These are phyloP conservation scores for Dimargaris cristalligena DNA, from an alignment of 192 early-diverging fungal species.

Conservation along the genomic window DNA sequence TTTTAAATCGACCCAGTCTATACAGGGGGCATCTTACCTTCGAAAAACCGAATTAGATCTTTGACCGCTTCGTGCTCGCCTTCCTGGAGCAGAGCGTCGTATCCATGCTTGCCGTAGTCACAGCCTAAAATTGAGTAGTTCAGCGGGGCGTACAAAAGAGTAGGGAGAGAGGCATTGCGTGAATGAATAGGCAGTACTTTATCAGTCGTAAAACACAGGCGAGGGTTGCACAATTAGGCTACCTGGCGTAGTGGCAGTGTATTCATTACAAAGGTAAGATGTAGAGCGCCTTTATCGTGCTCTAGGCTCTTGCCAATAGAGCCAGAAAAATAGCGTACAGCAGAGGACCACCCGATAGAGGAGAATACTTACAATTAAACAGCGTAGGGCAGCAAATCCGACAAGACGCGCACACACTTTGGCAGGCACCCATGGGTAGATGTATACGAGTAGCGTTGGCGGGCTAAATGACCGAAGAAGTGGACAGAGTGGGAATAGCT, in stretches of 20 bases:
- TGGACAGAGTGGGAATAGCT: too few relatives aligned
- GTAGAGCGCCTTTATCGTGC: neutral
- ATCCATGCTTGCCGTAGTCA: slow-evolving; percentile 14
- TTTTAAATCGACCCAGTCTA: neutral
- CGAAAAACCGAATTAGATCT: slow-evolving; percentile 42
- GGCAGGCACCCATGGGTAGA: slow-evolving; percentile 11
- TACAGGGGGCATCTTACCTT: slow-evolving; percentile 31
- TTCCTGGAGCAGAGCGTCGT: slow-evolving; percentile 48
- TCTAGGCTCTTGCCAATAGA: neutral
- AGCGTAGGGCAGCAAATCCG: slow-evolving; percentile 9
- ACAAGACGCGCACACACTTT: slow-evolving; percentile 7
- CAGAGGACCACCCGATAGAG: neutral
- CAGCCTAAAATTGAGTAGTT: slow-evolving; percentile 1
- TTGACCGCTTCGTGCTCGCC: slow-evolving; percentile 53
- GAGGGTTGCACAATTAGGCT: neutral
- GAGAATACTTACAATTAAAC: slow-evolving; percentile 1
- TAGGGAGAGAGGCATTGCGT: too few relatives aligned
- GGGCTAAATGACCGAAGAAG: too few relatives aligned
- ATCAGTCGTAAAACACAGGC: neutral
- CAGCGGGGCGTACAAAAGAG: too few relatives aligned
- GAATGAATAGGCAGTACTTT: neutral
- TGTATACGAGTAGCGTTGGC: too few relatives aligned
- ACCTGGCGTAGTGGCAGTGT: neutral
- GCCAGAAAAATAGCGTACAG: neutral
- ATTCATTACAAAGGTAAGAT: neutral